Evolutionary conservation across 1,284 basidiomycete species (phyloP).

Genomic region (Porogramme epimiltina): DNA sequence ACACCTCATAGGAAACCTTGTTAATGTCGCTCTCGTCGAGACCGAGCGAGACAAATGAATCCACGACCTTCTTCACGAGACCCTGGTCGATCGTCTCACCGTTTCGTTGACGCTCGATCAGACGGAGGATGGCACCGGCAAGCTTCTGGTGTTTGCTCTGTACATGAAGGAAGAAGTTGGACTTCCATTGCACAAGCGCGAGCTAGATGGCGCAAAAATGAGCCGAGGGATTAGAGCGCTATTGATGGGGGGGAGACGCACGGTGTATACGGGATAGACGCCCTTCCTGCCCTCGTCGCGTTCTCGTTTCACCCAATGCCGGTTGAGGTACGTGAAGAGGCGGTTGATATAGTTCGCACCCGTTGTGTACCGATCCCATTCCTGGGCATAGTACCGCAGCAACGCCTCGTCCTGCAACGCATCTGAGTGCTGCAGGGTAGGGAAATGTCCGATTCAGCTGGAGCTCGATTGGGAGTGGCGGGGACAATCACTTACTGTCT

Average conservation of each 20-base stretch:
- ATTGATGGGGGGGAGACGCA: slow-evolving; percentile 44
- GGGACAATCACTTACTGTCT: slow-evolving; percentile 53
- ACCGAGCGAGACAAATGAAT: slow-evolving; percentile 96
- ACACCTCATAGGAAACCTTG: slow-evolving; percentile 93
- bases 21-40: slow-evolving; percentile 91
- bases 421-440: slow-evolving; percentile 66
- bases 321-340: slow-evolving; percentile 95
- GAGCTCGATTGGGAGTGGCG: slow-evolving; percentile 7
- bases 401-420: slow-evolving; percentile 84
- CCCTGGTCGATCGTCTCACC: slow-evolving; percentile 94
- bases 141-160: slow-evolving; percentile 82
- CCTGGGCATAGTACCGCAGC: slow-evolving; percentile 87
- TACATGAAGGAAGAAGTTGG: slow-evolving; percentile 88
- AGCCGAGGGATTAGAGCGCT: background rate
- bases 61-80: slow-evolving; percentile 94
- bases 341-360: slow-evolving; percentile 97
- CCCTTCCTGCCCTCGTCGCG: slow-evolving; percentile 97
- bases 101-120: slow-evolving; percentile 93
- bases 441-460: slow-evolving; percentile 16
- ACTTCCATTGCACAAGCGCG: slow-evolving; percentile 94
- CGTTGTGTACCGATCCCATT: slow-evolving; percentile 97
- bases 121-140: slow-evolving; percentile 84
- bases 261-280: slow-evolving; percentile 95
- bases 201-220: slow-evolving; percentile 52
- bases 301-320: slow-evolving; percentile 99